Conservation (phyloP, 1,284 basidiomycete genomes). For the Gastroboletus turbinatus region DNA sequence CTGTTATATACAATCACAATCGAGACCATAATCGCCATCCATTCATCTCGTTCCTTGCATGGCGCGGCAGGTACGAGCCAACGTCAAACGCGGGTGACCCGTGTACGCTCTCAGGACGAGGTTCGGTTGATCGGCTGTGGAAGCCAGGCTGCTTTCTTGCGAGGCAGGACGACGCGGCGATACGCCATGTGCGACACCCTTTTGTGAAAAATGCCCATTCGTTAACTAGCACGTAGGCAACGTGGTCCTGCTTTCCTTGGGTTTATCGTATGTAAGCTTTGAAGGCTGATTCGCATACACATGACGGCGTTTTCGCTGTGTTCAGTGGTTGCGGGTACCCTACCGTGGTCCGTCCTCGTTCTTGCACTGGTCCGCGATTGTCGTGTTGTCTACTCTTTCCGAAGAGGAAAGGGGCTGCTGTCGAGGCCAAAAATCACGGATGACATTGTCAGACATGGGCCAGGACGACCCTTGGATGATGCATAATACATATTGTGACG, state of each 20-base stretch:
- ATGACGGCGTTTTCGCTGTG: background rate
- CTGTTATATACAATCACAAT: slow-evolving; percentile 15
- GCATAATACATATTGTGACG: no score
- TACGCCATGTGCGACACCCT: background rate
- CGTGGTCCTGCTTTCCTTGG: background rate
- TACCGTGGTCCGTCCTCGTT: background rate
- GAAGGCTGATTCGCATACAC: background rate
- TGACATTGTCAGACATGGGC: background rate
- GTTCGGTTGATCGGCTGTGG: background rate
- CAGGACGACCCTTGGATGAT: no score
- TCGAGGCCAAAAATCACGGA: background rate
- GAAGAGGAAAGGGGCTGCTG: background rate
- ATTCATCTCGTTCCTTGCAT: background rate
- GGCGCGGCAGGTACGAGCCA: background rate
- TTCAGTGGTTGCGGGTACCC: background rate
- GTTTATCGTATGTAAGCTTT: background rate
- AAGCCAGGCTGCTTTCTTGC: no score
- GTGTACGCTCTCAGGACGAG: background rate
- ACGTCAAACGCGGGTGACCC: background rate
- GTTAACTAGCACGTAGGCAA: background rate
- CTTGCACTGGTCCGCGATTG: background rate
- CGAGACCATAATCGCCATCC: background rate
- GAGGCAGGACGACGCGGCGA: background rate
- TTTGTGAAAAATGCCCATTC: background rate
- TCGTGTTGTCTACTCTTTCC: background rate